Conservation (phyloP, 2,329 filamentous ascomycete species). For the Penicillium paneum region DNA sequence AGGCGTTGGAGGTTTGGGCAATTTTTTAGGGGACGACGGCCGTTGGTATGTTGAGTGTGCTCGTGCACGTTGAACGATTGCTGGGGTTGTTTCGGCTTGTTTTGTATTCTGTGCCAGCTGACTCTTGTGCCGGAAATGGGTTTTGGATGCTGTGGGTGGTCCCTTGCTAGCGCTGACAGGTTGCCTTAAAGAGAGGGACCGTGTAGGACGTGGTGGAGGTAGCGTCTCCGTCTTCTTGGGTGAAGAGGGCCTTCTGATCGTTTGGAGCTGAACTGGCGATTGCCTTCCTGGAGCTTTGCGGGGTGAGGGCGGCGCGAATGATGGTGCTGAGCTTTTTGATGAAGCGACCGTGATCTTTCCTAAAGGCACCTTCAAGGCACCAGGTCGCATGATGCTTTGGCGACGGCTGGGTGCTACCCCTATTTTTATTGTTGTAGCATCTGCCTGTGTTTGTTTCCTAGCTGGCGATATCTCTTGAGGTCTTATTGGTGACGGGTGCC, state of each 20-base stretch:
- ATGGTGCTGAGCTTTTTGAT: slow-evolving; percentile 20
- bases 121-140: slow-evolving; percentile 38
- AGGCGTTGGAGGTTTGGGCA: slow-evolving; percentile 24
- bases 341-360: slow-evolving; percentile 17
- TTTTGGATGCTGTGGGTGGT: slow-evolving; percentile 14
- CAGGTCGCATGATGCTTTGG: slow-evolving; percentile 32
- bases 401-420: slow-evolving; percentile 21
- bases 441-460: slow-evolving; percentile 9
- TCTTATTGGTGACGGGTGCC: slow-evolving; percentile 17
- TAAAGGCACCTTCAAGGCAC: slow-evolving; percentile 19
- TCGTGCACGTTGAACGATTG: slow-evolving; percentile 24
- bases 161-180: slow-evolving; percentile 23
- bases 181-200: slow-evolving; percentile 40
- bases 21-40: slow-evolving; percentile 40
- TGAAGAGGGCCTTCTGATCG: slow-evolving; percentile 16
- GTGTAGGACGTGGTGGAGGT: slow-evolving; percentile 32
- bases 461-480: background rate
- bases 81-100: slow-evolving; percentile 17
- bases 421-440: background rate
- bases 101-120: slow-evolving; percentile 28
- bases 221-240: slow-evolving; percentile 34
- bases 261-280: slow-evolving; percentile 11
- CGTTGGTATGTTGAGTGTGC: slow-evolving; percentile 40
- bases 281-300: slow-evolving; percentile 18
- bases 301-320: slow-evolving; percentile 23